phyloP scores from a whole-genome alignment of 164 flowering plant species.

The Houttuynia cordata region DNA sequence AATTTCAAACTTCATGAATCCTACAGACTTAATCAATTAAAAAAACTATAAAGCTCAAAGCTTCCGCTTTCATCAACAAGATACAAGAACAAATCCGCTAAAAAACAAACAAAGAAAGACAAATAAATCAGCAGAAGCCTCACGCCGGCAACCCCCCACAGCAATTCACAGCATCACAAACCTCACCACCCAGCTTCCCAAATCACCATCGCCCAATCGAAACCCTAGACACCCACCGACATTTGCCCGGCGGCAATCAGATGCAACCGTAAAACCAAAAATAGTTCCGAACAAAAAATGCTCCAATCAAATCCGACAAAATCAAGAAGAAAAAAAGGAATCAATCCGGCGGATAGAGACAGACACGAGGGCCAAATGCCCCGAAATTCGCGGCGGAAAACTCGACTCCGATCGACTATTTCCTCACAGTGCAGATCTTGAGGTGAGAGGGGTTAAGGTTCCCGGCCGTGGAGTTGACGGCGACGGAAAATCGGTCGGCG shows the following conservation, averaged over 20 bases:
- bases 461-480: background rate
- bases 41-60: too few species aligned
- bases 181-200: slow-evolving; percentile 1
- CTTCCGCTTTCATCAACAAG: slow-evolving; percentile 5
- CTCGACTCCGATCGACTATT: too few species aligned
- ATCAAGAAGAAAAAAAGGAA: background rate
- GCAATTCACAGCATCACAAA: too few species aligned
- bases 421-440: too few species aligned
- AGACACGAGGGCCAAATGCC: background rate
- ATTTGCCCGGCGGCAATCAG: background rate
- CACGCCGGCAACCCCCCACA: too few species aligned
- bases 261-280: background rate
- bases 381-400: too few species aligned
- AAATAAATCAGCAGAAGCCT: background rate
- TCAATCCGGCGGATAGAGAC: background rate
- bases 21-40: too few species aligned
- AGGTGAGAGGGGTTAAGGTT: background rate
- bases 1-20: too few species aligned
- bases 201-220: background rate
- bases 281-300: background rate
- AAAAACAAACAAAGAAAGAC: background rate
- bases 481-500: background rate
- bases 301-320: background rate
- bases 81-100: background rate
- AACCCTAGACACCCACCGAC: slow-evolving; percentile 6